phyloP scores from a whole-genome alignment of 192 early-diverging fungal genomes.

The Gonapodya prolifera region DNA sequence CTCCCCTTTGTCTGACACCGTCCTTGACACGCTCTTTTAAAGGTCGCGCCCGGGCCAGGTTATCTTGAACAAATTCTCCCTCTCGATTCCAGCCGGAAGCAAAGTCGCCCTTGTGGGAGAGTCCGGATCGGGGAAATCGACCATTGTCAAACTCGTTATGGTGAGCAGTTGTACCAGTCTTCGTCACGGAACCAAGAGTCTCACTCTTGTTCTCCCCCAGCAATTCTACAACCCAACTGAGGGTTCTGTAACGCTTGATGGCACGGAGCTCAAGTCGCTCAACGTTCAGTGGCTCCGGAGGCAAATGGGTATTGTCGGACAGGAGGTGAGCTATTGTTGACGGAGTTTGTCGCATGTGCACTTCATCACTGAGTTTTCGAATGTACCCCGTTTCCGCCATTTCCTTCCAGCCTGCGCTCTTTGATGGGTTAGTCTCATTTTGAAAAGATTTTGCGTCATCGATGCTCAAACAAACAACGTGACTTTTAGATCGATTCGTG shows the following conservation, averaged over 20 bases:
- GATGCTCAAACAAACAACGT: no score
- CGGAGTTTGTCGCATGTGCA: no score
- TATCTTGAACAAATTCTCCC: background rate
- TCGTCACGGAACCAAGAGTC: no score
- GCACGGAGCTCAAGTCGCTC: slow-evolving; percentile 56
- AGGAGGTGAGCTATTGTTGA: no score
- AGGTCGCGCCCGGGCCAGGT: slow-evolving; percentile 4
- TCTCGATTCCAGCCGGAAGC: background rate
- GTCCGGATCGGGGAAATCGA: slow-evolving; percentile 6
- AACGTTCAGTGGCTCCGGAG: slow-evolving; percentile 72
- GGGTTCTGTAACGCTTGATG: slow-evolving; percentile 59
- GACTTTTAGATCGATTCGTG: slow-evolving; percentile 60
- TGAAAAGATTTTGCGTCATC: no score
- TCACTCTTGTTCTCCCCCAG: no score
- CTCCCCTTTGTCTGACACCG: background rate
- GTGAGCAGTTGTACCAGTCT: no score
- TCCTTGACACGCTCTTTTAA: background rate
- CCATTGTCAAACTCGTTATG: background rate
- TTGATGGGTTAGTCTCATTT: no score
- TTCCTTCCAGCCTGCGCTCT: slow-evolving; percentile 84
- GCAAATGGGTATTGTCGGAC: slow-evolving; percentile 80
- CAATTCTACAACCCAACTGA: slow-evolving; percentile 62
- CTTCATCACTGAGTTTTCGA: no score
- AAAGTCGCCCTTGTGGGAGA: background rate
- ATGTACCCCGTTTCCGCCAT: no score